Conservation (phyloP, 2,329 filamentous ascomycete species). For the Orbilia quercus region DNA sequence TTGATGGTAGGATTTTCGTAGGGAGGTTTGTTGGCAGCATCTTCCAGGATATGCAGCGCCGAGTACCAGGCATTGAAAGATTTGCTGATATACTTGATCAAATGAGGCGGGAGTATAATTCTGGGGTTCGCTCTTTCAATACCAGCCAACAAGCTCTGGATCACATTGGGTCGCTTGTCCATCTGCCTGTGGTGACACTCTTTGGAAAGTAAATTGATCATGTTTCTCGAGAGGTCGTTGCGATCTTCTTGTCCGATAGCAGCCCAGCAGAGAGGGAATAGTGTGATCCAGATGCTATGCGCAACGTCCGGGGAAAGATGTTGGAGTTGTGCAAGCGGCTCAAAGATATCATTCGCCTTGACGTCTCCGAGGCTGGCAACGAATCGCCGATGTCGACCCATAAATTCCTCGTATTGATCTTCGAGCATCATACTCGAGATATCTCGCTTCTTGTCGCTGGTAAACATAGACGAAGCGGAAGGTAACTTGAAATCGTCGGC, state of each 20-base stretch:
- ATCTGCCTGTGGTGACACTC: constrained; percentile 95
- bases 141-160: constrained; percentile 90
- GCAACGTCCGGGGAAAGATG: constrained; percentile 85
- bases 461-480: constrained; percentile 78
- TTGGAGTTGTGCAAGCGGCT: constrained; percentile 90
- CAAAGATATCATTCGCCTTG: constrained; percentile 86
- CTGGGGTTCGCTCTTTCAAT: constrained; percentile 84
- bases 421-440: constrained; percentile 77
- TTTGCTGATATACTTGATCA: constrained; percentile 92
- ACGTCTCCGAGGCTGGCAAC: constrained; percentile 84
- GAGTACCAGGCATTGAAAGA: constrained; percentile 98
- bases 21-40: constrained; percentile 83
- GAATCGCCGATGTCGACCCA: constrained; percentile 84
- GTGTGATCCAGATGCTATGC: constrained; percentile 86
- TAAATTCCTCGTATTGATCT: constrained; percentile 81
- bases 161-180: constrained; percentile 93
- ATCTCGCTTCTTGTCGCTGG: constrained; percentile 74
- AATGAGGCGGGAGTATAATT: constrained; percentile 93
- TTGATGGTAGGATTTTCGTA: constrained; percentile 84
- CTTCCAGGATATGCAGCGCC: constrained; percentile 88
- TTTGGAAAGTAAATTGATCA: constrained; percentile 90
- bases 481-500: constrained; percentile 84
- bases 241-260: constrained; percentile 87
- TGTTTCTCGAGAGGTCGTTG: constrained; percentile 85
- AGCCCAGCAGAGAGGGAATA: constrained; percentile 96